Conservation (phyloP, 768 basidiomycete genomes). For the Serendipita sp. region DNA sequence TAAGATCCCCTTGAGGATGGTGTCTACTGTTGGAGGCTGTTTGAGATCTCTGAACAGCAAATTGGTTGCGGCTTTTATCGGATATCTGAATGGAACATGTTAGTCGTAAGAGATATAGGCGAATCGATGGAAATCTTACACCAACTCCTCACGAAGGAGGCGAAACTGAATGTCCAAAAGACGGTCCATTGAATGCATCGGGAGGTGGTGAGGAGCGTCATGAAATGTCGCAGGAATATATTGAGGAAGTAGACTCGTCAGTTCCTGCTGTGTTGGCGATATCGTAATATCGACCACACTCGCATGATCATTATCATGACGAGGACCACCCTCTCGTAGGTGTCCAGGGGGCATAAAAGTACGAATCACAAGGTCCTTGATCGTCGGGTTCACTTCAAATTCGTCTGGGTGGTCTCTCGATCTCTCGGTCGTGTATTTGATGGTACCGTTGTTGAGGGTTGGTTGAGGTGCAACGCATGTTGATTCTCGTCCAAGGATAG, state of each 20-base stretch:
- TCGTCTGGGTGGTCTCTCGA: constrained; percentile 15
- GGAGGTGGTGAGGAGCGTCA: constrained; percentile 46
- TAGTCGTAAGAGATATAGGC: constrained; percentile 55
- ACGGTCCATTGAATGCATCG: constrained; percentile 41
- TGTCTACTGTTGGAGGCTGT: not conserved
- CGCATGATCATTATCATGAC: constrained; percentile 52
- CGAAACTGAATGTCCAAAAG: no score
- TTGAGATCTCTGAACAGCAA: not conserved
- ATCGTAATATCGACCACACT: constrained; percentile 43
- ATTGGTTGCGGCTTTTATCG: not conserved
- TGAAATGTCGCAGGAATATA: constrained; percentile 47
- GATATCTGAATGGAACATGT: constrained; percentile 25
- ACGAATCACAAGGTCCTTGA: not conserved
- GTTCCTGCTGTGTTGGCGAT: constrained; percentile 52
- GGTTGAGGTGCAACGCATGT: not conserved
- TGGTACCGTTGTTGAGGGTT: not conserved
- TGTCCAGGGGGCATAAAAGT: constrained; percentile 36
- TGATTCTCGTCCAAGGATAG: not conserved
- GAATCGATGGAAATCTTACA: constrained; percentile 60
- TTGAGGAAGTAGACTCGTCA: constrained; percentile 30
- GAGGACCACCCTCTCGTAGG: constrained; percentile 30
- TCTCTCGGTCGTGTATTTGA: constrained; percentile 10
- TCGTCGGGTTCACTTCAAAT: constrained; percentile 16
- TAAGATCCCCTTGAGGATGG: constrained; percentile 5
- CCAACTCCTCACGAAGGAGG: no score